Evolutionary conservation across 2,329 filamentous ascomycete genomes (phyloP).

Genomic region (Xylariales sp.): DNA sequence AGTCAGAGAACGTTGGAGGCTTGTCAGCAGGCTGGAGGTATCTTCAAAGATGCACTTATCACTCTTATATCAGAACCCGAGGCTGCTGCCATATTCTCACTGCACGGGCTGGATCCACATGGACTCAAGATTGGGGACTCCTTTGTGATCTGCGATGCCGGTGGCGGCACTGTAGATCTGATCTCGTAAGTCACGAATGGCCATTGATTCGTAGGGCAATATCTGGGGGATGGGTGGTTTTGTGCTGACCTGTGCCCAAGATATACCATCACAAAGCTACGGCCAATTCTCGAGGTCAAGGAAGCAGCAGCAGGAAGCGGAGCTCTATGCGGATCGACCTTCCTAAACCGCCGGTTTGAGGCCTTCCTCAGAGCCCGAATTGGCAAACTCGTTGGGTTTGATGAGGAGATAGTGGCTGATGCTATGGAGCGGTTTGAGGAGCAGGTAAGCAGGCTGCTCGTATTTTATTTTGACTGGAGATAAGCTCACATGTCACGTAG

Average conservation of each 20-base stretch:
- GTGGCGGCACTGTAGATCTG: conserved; percentile 38
- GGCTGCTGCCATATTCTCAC: conserved; percentile 45
- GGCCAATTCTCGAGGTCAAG: conserved; percentile 40
- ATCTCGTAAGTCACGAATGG: conserved; percentile 29
- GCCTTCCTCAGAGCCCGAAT: conserved; percentile 39
- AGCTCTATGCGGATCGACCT: conserved; percentile 44
- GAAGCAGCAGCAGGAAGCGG: conserved; percentile 47
- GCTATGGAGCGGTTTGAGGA: conserved; percentile 41
- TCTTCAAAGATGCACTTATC: conserved; percentile 29
- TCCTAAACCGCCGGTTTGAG: conserved; percentile 43
- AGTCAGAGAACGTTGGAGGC: conserved; percentile 45
- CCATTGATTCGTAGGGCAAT: no score
- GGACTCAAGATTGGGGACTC: conserved; percentile 39
- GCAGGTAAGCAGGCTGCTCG: no score
- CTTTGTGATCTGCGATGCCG: conserved; percentile 50
- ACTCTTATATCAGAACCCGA: conserved; percentile 49
- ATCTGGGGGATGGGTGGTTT: no score
- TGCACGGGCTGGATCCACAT: conserved; percentile 37
- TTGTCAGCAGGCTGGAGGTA: conserved; percentile 30
- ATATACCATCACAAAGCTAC: conserved; percentile 40
- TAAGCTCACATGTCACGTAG: conserved; percentile 15
- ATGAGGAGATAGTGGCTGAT: conserved; percentile 32
- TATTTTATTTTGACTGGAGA: no score
- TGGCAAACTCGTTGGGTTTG: conserved; percentile 36
- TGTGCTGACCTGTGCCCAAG: no score